A percentile compares a stretch with the other conserved stretches of the same genome.
Evolutionary conservation across 768 basidiomycete genomes (phyloP).

Genomic region (Gymnopilus junonius): DNA sequence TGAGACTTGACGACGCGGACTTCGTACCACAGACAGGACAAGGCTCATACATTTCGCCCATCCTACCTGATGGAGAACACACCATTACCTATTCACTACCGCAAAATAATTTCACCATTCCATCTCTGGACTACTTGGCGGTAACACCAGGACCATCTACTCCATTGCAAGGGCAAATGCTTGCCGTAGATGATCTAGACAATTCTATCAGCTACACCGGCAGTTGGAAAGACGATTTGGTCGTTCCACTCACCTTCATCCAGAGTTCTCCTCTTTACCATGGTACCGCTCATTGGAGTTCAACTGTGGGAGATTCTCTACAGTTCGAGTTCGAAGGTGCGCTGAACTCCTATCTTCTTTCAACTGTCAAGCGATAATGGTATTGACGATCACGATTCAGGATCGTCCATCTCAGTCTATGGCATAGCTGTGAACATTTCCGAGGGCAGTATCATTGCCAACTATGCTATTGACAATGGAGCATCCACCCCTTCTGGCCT

Average conservation of each 20-base stretch:
- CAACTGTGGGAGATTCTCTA: constrained; percentile 37
- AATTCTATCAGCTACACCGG: constrained; percentile 33
- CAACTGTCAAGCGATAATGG: neutral
- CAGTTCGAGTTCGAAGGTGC: constrained; percentile 15
- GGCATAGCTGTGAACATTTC: constrained; percentile 36
- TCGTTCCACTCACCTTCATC: constrained; percentile 1
- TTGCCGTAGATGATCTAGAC: constrained; percentile 44
- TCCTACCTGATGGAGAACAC: neutral
- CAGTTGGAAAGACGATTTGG: constrained; percentile 34
- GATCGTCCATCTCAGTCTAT: constrained; percentile 40
- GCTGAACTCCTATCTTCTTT: constrained; percentile 1
- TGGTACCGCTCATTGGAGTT: constrained; percentile 41
- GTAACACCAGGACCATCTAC: constrained; percentile 41
- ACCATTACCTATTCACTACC: constrained; percentile 35
- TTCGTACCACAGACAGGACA: neutral
- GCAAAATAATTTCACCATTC: constrained; percentile 19
- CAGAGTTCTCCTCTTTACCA: constrained; percentile 30
- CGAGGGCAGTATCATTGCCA: constrained; percentile 32
- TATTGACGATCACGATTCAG: constrained; percentile 24
- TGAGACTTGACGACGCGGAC: neutral
- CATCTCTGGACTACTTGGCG: constrained; percentile 44
- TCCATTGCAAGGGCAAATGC: constrained; percentile 35
- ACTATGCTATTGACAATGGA: constrained; percentile 42
- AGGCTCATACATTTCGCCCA: neutral
- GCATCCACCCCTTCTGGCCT: constrained; percentile 24